Percentiles rank a stretch among this genome's conserved stretches.
Evolutionary conservation across 2,329 filamentous ascomycete species (phyloP).

Genomic region (Penicillium sp.): DNA sequence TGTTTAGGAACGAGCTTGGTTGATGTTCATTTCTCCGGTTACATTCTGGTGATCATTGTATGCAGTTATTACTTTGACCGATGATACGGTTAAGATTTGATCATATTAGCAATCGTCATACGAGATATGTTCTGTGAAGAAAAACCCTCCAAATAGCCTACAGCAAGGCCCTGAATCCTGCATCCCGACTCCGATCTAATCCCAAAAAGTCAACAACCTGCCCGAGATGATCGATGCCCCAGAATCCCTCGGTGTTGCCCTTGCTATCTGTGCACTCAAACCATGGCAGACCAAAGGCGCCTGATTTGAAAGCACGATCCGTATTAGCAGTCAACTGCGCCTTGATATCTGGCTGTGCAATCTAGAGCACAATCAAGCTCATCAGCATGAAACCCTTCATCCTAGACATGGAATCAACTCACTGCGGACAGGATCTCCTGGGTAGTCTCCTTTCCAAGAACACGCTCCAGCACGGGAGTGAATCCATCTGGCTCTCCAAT

Average conservation of each 20-base stretch:
- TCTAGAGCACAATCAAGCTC: conserved; percentile 7
- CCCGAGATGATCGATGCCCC: conserved; percentile 57
- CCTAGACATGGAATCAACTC: conserved; percentile 4
- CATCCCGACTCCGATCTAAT: conserved; percentile 38
- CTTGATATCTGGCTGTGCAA: conserved; percentile 42
- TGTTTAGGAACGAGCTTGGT: neutral
- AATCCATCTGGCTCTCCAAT: conserved; percentile 45
- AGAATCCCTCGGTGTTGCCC: conserved; percentile 52
- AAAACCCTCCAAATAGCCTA: conserved; percentile 5
- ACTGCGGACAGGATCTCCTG: conserved; percentile 41
- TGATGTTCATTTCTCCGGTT: too few species aligned
- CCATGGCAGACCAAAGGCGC: conserved; percentile 58
- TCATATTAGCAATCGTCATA: neutral
- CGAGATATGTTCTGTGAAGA: neutral
- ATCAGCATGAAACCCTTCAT: conserved; percentile 4
- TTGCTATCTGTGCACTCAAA: conserved; percentile 51
- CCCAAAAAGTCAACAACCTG: conserved; percentile 50
- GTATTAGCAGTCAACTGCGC: conserved; percentile 46
- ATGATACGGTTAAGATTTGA: too few species aligned
- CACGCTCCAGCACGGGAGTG: conserved; percentile 38
- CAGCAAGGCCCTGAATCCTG: conserved; percentile 28
- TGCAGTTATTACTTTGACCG: too few species aligned
- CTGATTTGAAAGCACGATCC: conserved; percentile 47
- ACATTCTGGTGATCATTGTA: too few species aligned
- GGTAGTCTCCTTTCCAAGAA: conserved; percentile 44